Evolutionary conservation across 169 alveolate genomes (phyloP).

Genomic region (Plasmodium billcollinsi): DNA sequence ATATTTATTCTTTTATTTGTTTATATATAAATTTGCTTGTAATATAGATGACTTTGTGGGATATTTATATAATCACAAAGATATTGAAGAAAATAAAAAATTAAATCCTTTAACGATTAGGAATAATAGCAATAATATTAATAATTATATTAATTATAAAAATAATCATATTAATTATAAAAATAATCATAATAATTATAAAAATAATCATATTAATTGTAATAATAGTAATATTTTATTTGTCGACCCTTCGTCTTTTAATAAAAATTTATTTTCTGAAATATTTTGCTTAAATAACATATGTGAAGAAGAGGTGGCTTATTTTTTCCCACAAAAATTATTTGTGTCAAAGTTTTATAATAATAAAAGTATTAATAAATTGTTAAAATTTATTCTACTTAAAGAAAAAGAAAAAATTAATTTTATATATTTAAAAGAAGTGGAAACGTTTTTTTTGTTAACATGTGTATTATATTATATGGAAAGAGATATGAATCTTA

Average conservation of each 20-base stretch:
- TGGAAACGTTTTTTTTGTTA: slow-evolving; percentile 30
- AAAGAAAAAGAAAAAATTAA: background rate
- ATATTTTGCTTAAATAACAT: slow-evolving; percentile 31
- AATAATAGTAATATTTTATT: background rate
- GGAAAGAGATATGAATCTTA: slow-evolving; percentile 49
- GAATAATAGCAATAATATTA: too few species aligned
- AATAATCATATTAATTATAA: too few species aligned
- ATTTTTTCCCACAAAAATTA: slow-evolving; percentile 10
- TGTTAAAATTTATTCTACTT: slow-evolving; percentile 12
- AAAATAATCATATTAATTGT: too few species aligned
- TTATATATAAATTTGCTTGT: slow-evolving; percentile 20
- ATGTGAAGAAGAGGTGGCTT: slow-evolving; percentile 19
- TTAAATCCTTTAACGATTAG: too few species aligned
- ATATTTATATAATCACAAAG: slow-evolving; percentile 1
- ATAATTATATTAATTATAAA: too few species aligned
- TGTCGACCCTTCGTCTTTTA: too few species aligned
- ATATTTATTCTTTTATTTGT: slow-evolving; percentile 41
- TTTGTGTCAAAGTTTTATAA: slow-evolving; percentile 39
- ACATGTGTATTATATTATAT: slow-evolving; percentile 50
- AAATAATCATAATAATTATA: too few species aligned
- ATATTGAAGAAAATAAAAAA: background rate
- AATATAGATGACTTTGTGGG: background rate
- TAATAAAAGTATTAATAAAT: slow-evolving; percentile 20
- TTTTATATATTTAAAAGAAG: slow-evolving; percentile 17
- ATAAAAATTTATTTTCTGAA: too few species aligned